phyloP scores from a whole-genome alignment of 441 rosid species.

The Erodium chrysanthum region DNA sequence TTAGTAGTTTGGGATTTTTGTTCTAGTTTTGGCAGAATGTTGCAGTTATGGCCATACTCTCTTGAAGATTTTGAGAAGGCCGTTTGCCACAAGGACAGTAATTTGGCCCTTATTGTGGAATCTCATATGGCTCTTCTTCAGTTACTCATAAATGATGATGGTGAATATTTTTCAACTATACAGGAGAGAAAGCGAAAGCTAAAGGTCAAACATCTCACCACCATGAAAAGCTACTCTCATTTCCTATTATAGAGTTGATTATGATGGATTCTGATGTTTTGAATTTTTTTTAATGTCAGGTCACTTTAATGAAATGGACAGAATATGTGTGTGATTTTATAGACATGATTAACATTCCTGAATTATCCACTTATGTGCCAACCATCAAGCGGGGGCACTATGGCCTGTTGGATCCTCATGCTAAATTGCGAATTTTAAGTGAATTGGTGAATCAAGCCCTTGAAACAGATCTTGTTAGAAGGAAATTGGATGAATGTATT shows the following conservation, averaged over 20 bases:
- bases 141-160: constrained; percentile 46
- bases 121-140: constrained; percentile 71
- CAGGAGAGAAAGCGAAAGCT: constrained; percentile 49
- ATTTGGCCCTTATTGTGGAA: constrained; percentile 66
- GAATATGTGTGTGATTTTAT: constrained; percentile 81
- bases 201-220: constrained; percentile 37
- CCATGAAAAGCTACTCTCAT: not conserved
- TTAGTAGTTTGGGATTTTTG: constrained; percentile 97
- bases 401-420: constrained; percentile 56
- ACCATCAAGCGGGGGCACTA: constrained; percentile 83
- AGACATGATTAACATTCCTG: constrained; percentile 45
- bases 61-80: constrained; percentile 91
- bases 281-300: constrained; percentile 35
- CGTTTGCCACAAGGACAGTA: constrained; percentile 68
- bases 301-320: constrained; percentile 70
- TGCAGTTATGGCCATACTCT: constrained; percentile 67
- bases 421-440: constrained; percentile 49
- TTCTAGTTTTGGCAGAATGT: constrained; percentile 60
- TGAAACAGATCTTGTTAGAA: constrained; percentile 49
- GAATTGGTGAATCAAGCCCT: constrained; percentile 57
- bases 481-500: constrained; percentile 59
- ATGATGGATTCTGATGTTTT: constrained; percentile 17
- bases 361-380: constrained; percentile 34
- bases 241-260: constrained; percentile 11
- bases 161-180: constrained; percentile 34